Evolutionary conservation across 371 early-diverging fungal genomes (phyloP).

Genomic region (Synchytrium microbalum): DNA sequence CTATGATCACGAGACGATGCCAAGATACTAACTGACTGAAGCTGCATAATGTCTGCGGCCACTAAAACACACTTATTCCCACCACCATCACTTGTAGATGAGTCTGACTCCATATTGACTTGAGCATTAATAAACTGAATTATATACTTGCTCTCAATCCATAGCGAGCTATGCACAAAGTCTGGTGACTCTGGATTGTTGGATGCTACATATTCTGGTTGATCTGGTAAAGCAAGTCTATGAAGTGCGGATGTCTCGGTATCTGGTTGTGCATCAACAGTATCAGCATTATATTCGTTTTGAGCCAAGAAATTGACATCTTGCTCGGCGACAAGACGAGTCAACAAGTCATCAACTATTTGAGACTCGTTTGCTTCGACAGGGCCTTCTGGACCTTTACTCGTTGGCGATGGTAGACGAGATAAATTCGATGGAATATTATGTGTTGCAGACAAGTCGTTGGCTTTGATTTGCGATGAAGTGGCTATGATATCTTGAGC

Average conservation of each 20-base stretch:
- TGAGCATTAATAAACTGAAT: constrained; percentile 66
- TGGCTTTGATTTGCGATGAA: neutral
- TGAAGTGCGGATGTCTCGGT: neutral
- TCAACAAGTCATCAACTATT: constrained; percentile 46
- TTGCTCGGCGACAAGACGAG: constrained; percentile 41
- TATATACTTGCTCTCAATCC: constrained; percentile 51
- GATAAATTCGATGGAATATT: neutral
- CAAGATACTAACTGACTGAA: constrained; percentile 52
- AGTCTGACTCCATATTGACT: constrained; percentile 49
- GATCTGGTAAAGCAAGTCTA: constrained; percentile 3
- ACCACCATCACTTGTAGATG: constrained; percentile 21
- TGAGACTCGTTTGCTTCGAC: neutral
- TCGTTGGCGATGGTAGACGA: neutral
- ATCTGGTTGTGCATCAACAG: neutral
- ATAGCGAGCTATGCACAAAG: constrained; percentile 44
- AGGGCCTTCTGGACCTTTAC: neutral
- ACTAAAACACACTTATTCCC: constrained; percentile 46
- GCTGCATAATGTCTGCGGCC: constrained; percentile 55
- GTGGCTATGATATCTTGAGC: constrained; percentile 23
- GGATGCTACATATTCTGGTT: constrained; percentile 28
- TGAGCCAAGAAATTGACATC: constrained; percentile 38
- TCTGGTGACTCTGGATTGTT: constrained; percentile 48
- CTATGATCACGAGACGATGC: constrained; percentile 23
- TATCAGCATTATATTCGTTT: constrained; percentile 41
- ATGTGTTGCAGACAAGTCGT: neutral